These are phyloP conservation scores for Cladosporium phlei DNA, from an alignment of 2,329 filamentous ascomycete genomes.

Conservation along the genomic window DNA sequence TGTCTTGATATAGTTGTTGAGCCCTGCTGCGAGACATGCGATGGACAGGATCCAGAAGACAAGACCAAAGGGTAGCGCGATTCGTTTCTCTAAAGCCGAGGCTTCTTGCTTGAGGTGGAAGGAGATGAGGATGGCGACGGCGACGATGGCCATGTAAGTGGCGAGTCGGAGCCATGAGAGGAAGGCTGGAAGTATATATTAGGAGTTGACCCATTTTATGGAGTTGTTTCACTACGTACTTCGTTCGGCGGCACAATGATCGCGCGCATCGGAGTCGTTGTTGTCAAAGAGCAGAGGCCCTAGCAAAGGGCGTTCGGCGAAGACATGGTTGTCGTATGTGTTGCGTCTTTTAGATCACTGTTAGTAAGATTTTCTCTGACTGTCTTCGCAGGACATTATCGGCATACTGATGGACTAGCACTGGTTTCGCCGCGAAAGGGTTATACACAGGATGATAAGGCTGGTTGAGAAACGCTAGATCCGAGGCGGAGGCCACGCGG, in stretches of 20 bases:
- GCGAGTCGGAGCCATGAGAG: slow-evolving; percentile 86
- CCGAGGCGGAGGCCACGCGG: slow-evolving; percentile 13
- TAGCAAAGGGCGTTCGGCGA: slow-evolving; percentile 58
- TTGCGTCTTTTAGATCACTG: slow-evolving; percentile 31
- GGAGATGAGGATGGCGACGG: slow-evolving; percentile 83
- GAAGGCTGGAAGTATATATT: slow-evolving; percentile 50
- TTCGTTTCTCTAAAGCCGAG: slow-evolving; percentile 62
- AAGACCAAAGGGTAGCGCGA: slow-evolving; percentile 78
- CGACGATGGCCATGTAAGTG: slow-evolving; percentile 85
- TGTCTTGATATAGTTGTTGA: slow-evolving; percentile 80
- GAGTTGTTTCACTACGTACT: slow-evolving; percentile 45
- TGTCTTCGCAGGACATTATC: too few species aligned
- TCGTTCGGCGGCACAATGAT: slow-evolving; percentile 75
- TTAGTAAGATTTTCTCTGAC: not conserved
- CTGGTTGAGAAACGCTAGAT: slow-evolving; percentile 28
- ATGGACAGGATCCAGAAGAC: slow-evolving; percentile 83
- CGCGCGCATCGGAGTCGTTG: slow-evolving; percentile 66
- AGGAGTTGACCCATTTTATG: not conserved
- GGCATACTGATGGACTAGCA: slow-evolving; percentile 44
- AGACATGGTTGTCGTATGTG: slow-evolving; percentile 42
- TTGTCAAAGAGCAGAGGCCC: slow-evolving; percentile 71
- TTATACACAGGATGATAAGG: slow-evolving; percentile 51
- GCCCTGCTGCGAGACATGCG: slow-evolving; percentile 68
- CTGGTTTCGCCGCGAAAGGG: slow-evolving; percentile 45
- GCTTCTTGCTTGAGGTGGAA: slow-evolving; percentile 82